Base-by-base conservation (phyloP, 2,329 filamentous ascomycete genomes). In the Aspergillus fumigatiaffinis region DNA sequence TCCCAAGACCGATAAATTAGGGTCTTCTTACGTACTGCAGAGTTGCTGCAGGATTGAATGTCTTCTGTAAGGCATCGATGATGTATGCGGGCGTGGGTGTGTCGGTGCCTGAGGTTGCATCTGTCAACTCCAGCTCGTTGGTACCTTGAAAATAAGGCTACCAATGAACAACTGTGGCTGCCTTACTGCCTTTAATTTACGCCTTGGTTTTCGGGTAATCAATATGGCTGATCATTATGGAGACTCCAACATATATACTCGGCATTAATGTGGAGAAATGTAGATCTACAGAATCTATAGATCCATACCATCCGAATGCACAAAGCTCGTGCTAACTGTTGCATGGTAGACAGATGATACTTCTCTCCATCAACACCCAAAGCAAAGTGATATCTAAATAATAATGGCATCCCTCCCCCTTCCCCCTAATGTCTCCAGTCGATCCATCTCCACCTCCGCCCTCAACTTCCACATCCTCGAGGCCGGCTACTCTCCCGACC, bases 391-490 rank as follows among this genome's bases (percentile, higher is more conserved):
- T 17, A 29, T 4, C 4, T 4, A 38, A 38, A 35, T 17, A 5
- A 35, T 14, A 17, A 38, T 38, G 32, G 32, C 58, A 44, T 78
- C 82, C 26, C 70, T 84, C 32, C 79, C 80, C n/a, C 77, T 89
- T 2, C 84, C 85, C 1, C 38, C 73, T 20, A 81, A 80, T 26
- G 75, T 89, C 51, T 76, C 74, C 17, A 82, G 84, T 55, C 80
- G 81, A 62, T 82, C 83, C 61, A 68, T 88, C 61, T 77, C 82
- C 65, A 85, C 84, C 49, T 81, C 80, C 62, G 81, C 55, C 52
- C 78, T 89, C 21, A 84, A 78, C 23, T 86, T 84, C 71, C 87
- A 90, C 71, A 70, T 85, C 38, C 76, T 88, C 20, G 80, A 82
- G 63, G 77, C 84, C 17, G 83, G 84, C 46, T 68, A 76, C 38